phyloP scores from a whole-genome alignment of 768 basidiomycete genomes.

The Coprinellus aureogranulatus region DNA sequence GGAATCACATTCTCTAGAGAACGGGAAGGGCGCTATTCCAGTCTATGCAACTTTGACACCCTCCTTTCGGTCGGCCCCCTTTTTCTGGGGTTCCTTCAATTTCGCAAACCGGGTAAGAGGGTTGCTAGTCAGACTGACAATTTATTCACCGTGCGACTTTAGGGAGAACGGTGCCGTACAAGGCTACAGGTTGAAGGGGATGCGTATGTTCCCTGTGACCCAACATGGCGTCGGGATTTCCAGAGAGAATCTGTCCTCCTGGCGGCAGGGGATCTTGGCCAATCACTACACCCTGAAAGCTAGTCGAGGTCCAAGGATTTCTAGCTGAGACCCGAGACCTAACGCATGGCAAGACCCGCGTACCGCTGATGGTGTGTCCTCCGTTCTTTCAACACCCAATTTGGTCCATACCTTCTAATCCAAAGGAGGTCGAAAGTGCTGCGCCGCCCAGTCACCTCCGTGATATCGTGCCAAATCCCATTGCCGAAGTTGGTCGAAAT shows the following conservation, averaged over 20 bases:
- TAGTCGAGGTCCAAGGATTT: no score
- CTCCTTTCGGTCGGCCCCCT: background rate
- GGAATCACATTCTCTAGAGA: background rate
- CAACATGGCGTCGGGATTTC: no score
- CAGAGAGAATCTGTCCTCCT: no score
- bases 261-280: no score
- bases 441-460: no score
- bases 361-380: background rate
- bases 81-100: background rate
- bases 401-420: background rate
- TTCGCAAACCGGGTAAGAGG: background rate
- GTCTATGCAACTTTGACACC: background rate
- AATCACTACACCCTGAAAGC: no score
- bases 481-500: background rate
- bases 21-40: background rate
- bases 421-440: background rate
- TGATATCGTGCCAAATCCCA: no score
- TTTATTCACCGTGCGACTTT: background rate
- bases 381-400: background rate
- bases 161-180: background rate
- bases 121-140: background rate
- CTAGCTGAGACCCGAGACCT: no score
- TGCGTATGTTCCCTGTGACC: no score
- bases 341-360: background rate
- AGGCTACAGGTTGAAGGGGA: background rate